These are phyloP conservation scores for Eimeria necatrix DNA, from an alignment of 169 alveolate species.

Conservation along the genomic window DNA sequence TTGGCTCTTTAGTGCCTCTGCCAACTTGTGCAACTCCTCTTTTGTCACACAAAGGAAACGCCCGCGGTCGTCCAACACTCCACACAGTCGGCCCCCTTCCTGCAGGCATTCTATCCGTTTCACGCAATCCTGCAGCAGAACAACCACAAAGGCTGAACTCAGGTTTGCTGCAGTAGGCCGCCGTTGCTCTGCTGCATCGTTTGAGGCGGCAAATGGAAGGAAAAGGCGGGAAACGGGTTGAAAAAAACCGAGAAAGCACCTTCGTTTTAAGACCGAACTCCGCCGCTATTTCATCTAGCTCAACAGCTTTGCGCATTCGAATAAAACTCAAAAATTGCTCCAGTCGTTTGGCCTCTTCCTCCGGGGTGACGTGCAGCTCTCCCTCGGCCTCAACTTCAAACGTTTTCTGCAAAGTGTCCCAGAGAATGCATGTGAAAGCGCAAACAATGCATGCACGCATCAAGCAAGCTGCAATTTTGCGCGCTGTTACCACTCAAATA, in stretches of 20 bases:
- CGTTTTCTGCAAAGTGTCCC: background rate
- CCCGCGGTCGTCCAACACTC: constrained; percentile 60
- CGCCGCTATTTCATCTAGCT: constrained; percentile 10
- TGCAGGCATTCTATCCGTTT: constrained; percentile 41
- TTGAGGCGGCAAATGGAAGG: no score
- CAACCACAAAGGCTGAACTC: background rate
- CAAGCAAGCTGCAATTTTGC: no score
- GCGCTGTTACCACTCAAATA: no score
- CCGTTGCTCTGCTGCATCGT: no score
- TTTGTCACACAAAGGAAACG: constrained; percentile 30
- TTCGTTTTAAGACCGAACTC: constrained; percentile 2
- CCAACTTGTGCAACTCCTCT: constrained; percentile 45
- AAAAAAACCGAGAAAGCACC: background rate
- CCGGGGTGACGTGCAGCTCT: constrained; percentile 10
- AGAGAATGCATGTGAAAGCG: background rate
- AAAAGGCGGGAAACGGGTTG: background rate
- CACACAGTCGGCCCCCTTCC: constrained; percentile 63
- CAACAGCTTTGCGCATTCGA: constrained; percentile 22
- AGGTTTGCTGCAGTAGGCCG: no score
- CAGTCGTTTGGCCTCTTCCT: background rate
- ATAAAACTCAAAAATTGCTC: constrained; percentile 3
- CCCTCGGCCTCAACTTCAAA: constrained; percentile 27
- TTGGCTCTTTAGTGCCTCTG: constrained; percentile 8
- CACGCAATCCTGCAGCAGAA: constrained; percentile 28
- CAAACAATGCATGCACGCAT: background rate